Conservation (phyloP, 31 red algal genomes). For the Odonthalia washingtoniensis region DNA sequence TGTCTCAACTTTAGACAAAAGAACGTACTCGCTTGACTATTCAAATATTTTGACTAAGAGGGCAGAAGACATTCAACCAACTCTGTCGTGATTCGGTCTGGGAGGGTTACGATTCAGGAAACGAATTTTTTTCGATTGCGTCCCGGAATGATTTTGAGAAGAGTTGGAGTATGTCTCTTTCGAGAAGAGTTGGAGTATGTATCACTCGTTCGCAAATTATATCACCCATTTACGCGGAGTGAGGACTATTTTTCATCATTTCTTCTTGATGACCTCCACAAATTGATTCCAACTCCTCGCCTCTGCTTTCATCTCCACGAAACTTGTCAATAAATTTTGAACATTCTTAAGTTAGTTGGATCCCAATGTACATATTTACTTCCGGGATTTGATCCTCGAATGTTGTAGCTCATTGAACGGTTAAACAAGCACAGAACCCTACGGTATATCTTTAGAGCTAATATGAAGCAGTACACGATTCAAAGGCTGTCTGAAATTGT, state of each 20-base stretch:
- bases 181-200: too few relatives aligned
- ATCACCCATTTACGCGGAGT: slow-evolving; percentile 93
- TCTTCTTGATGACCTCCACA: slow-evolving; percentile 89
- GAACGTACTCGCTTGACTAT: too few relatives aligned
- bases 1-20: too few relatives aligned
- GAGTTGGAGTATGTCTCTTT: too few relatives aligned
- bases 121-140: slow-evolving; percentile 34
- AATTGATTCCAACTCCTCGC: slow-evolving; percentile 77
- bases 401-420: slow-evolving; percentile 86
- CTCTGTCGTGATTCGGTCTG: slow-evolving; percentile 18
- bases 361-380: slow-evolving; percentile 84
- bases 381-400: slow-evolving; percentile 82
- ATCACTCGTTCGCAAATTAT: slow-evolving; percentile 78
- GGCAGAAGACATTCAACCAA: slow-evolving; percentile 13
- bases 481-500: slow-evolving; percentile 88
- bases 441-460: neutral
- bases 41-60: neutral
- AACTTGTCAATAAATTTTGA: slow-evolving; percentile 81
- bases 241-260: slow-evolving; percentile 94
- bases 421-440: neutral
- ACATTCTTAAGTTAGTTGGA: slow-evolving; percentile 80
- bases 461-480: slow-evolving; percentile 73
- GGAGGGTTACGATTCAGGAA: slow-evolving; percentile 32
- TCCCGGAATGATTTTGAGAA: slow-evolving; percentile 35
- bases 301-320: slow-evolving; percentile 80